Conservation (phyloP, 2,329 filamentous ascomycete species). For the Verticillium alfalfae region DNA sequence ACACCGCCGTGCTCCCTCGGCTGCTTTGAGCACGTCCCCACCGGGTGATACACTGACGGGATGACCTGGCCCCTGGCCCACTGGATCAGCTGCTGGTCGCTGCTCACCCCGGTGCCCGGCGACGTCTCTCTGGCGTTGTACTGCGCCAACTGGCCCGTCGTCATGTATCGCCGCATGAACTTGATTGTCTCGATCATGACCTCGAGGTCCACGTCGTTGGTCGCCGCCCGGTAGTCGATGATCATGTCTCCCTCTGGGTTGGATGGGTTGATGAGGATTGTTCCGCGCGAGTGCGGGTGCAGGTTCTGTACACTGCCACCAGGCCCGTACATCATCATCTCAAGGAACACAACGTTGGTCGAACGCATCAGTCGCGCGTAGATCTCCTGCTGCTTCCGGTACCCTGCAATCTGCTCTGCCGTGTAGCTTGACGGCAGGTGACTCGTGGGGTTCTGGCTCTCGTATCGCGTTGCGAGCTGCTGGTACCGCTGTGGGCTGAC, state of each 20-base stretch:
- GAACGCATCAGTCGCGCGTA: conserved; percentile 14
- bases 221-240: conserved; percentile 18
- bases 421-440: conserved; percentile 15
- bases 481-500: conserved; percentile 14
- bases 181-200: conserved; percentile 17
- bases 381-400: conserved; percentile 34
- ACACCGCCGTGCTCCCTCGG: conserved; percentile 19
- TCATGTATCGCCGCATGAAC: conserved; percentile 18
- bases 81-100: conserved; percentile 13
- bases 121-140: conserved; percentile 13
- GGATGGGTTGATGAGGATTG: conserved; percentile 13
- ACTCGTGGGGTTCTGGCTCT: conserved; percentile 11
- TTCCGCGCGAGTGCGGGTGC: conserved; percentile 16
- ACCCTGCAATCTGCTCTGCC: conserved; percentile 14
- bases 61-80: conserved; percentile 15
- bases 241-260: conserved; percentile 15
- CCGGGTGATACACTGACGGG: conserved; percentile 19
- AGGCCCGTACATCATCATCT: conserved; percentile 30
- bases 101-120: conserved; percentile 14
- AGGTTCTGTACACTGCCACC: conserved; percentile 17
- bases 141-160: conserved; percentile 11
- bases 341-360: conserved; percentile 31
- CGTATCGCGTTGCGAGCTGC: conserved; percentile 10
- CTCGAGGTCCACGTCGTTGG: conserved; percentile 17
- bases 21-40: conserved; percentile 21